Conservation (phyloP, 345 rosid species). For the Populus alba region DNA sequence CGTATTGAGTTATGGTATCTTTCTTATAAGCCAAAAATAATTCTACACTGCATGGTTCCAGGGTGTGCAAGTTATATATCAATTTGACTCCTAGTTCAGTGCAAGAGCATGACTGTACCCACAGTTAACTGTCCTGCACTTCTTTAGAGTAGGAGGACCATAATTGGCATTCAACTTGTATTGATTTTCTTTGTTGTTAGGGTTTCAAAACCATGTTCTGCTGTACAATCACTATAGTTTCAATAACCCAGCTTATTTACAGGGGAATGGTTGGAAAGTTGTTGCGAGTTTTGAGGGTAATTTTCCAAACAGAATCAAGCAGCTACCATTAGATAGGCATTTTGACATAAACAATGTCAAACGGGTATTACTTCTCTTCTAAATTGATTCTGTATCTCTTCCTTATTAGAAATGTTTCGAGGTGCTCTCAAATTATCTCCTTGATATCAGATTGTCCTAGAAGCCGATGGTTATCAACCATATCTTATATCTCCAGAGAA, state of each 20-base stretch:
- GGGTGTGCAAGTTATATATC: too few relatives aligned
- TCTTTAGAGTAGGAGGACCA: conserved; percentile 6
- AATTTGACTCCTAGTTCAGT: neutral
- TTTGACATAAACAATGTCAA: conserved; percentile 90
- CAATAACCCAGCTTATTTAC: conserved; percentile 23
- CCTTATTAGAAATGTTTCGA: conserved; percentile 1
- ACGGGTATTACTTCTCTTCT: conserved; percentile 55
- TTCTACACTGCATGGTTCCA: neutral
- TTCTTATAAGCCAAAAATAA: neutral
- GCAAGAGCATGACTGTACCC: neutral
- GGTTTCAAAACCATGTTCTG: neutral
- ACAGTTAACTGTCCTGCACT: neutral
- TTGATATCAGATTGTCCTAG: conserved; percentile 72
- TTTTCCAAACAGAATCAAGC: conserved; percentile 92
- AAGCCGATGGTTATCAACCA: conserved; percentile 99
- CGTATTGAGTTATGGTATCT: neutral
- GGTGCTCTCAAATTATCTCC: conserved; percentile 11
- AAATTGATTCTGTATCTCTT: neutral
- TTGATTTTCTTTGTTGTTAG: neutral
- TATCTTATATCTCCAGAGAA: conserved; percentile 99
- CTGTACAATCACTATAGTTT: neutral
- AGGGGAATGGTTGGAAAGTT: conserved; percentile 99
- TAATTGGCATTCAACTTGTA: conserved; percentile 6
- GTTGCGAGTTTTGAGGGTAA: conserved; percentile 97
- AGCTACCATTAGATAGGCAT: conserved; percentile 93